Conservation (phyloP, 2,329 filamentous ascomycete species). For the Ascosphaera aggregata region DNA sequence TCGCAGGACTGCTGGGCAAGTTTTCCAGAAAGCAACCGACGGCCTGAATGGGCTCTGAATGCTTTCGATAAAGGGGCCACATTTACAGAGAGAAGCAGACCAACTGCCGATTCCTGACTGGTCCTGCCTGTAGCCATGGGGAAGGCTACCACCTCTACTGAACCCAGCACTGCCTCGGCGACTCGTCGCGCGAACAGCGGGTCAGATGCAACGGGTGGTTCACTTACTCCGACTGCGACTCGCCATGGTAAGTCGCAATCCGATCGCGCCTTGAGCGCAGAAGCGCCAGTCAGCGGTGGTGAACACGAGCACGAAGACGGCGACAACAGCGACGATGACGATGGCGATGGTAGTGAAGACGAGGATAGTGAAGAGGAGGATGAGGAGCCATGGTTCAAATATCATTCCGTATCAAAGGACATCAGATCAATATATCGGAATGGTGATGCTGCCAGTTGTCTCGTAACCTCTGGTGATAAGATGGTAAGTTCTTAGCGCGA, state of each 20-base stretch:
- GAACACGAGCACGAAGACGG: conserved; percentile 5
- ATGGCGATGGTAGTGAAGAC: conserved; percentile 28
- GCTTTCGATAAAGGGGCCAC: no score
- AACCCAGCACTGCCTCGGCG: background rate
- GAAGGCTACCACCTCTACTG: background rate
- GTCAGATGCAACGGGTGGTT: background rate
- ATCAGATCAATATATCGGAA: conserved; percentile 70
- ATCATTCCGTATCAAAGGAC: conserved; percentile 62
- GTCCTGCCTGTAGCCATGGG: background rate
- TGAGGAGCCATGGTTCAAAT: conserved; percentile 86
- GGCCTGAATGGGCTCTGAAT: no score
- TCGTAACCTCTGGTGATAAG: conserved; percentile 82
- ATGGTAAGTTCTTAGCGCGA: conserved; percentile 41
- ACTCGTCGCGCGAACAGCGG: background rate
- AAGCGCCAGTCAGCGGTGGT: conserved; percentile 4
- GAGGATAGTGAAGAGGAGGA: conserved; percentile 68
- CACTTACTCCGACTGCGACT: background rate
- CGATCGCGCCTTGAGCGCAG: background rate
- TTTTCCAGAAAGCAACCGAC: no score
- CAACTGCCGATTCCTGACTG: background rate
- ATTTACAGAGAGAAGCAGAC: no score
- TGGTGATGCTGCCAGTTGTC: conserved; percentile 81
- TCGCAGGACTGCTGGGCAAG: no score
- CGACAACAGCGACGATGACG: conserved; percentile 8
- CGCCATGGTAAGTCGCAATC: background rate